Evolutionary conservation across 345 rosid species (phyloP).

Genomic region (Gossypium turneri): DNA sequence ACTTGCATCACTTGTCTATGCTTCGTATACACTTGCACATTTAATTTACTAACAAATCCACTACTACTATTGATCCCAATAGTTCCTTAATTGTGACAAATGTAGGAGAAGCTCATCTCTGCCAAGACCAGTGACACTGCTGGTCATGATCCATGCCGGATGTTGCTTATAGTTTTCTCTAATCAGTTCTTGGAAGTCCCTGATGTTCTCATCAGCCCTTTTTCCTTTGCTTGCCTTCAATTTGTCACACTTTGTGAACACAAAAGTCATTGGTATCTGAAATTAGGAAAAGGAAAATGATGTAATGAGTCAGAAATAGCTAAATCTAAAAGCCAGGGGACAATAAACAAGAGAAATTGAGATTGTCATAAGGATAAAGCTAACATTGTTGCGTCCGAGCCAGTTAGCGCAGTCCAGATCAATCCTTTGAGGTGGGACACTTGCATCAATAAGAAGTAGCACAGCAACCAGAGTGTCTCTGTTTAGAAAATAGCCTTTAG

Average conservation of each 20-base stretch:
- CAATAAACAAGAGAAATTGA: background rate
- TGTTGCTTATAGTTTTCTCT: conserved; percentile 52
- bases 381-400: conserved; percentile 87
- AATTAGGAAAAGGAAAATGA: conserved; percentile 9
- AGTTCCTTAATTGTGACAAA: conserved; percentile 68
- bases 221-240: conserved; percentile 64
- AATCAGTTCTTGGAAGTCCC: conserved; percentile 63
- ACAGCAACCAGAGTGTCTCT: conserved; percentile 71
- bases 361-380: background rate
- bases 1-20: background rate
- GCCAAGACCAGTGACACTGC: conserved; percentile 78
- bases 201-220: conserved; percentile 80
- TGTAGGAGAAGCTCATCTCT: conserved; percentile 94
- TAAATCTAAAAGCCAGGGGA: background rate
- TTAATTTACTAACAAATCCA: background rate
- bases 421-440: conserved; percentile 87
- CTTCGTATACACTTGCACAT: conserved; percentile 4
- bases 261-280: conserved; percentile 84
- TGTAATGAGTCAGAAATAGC: background rate
- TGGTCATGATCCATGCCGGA: conserved; percentile 94
- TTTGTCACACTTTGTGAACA: conserved; percentile 88
- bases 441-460: conserved; percentile 82
- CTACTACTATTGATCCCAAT: conserved; percentile 18
- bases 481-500: conserved; percentile 87
- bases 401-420: conserved; percentile 94